Base-by-base conservation (phyloP, 2,329 filamentous ascomycete genomes). In the Dothidotthia symphoricarpi region DNA sequence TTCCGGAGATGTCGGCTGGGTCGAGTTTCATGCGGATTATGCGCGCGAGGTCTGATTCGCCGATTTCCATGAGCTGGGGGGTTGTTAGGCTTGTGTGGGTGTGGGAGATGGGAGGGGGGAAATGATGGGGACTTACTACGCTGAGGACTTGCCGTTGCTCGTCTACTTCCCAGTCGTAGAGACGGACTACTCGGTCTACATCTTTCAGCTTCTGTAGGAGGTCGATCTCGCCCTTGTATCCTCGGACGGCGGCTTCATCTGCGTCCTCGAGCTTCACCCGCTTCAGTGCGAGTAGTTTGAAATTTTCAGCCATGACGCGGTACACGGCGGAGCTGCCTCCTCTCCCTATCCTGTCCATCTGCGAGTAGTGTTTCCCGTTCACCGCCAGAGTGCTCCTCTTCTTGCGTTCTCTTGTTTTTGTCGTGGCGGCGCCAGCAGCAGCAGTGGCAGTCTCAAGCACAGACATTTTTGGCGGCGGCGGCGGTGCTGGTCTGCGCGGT, bases 271-370 rank as follows among this genome's bases (percentile, higher is more conserved):
- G 75, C 35, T 91, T 88, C 16, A 98, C 93, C 32, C 88, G 79
- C 70, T 98, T 98, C 51, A 98, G 70, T 1, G 93, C 93, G 67
- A 95, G 90, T 68, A 95, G 88, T 64, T 90, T 94, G 59, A 88
- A 90, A 60, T 96, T 97, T 66, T 98, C 93, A 0, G 93, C 91
- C 74, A 95, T 95, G 24, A 98, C 93, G 30, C 89, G 84, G 67
- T 95, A 98, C 2, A 98, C 93, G 59, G 94, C 90, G 33, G 86
- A 90, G 53, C 88, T 96, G 22, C 93, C 93, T 46, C 93, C 93
- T 41, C 90, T 84, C 8, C 93, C 93, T 50, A 98, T 83, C 51
- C 86, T 88, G 63, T 95, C 90, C 46, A 97, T 79, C 31, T 91
- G 80, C 15, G 89, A 93, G 61, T 95, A 98, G 24, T 83, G 80